Conservation (phyloP, 1,284 basidiomycete species). For the Boletellus deceptivus region DNA sequence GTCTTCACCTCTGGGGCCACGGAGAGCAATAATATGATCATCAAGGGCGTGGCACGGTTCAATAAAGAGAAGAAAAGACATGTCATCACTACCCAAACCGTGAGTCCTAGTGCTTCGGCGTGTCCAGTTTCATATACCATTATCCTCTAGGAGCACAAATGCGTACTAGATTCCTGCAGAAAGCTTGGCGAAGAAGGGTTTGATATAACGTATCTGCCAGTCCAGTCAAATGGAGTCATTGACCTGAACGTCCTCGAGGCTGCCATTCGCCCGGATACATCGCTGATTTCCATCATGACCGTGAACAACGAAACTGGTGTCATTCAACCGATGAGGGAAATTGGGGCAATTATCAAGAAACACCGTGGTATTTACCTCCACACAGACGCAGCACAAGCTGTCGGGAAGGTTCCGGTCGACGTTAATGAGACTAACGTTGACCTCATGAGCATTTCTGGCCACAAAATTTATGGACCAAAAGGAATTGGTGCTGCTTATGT, state of each 20-base stretch:
- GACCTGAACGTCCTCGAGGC: conserved; percentile 74
- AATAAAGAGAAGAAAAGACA: conserved; percentile 89
- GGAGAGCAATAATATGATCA: conserved; percentile 97
- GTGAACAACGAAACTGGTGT: conserved; percentile 99
- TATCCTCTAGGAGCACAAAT: conserved; percentile 91
- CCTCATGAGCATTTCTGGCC: conserved; percentile 93
- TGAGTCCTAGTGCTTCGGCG: conserved; percentile 36
- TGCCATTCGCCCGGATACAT: conserved; percentile 86
- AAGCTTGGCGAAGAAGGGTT: conserved; percentile 96
- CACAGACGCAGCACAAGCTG: conserved; percentile 96
- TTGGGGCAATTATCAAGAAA: conserved; percentile 81
- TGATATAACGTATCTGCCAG: conserved; percentile 96
- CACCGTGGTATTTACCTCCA: conserved; percentile 93
- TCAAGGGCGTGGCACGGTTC: conserved; percentile 97
- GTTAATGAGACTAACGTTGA: conserved; percentile 97
- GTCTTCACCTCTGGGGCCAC: conserved; percentile 99
- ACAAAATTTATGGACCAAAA: conserved; percentile 99
- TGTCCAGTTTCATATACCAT: conserved; percentile 1
- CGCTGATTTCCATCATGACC: conserved; percentile 93
- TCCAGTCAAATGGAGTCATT: conserved; percentile 84
- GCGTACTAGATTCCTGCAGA: conserved; percentile 97
- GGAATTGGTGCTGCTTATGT: conserved; percentile 96
- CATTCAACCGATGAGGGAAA: conserved; percentile 96
- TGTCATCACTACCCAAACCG: conserved; percentile 90
- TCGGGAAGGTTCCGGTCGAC: conserved; percentile 87